Conservation (phyloP, 75 land plant genomes). For the Gnetum montanum region DNA sequence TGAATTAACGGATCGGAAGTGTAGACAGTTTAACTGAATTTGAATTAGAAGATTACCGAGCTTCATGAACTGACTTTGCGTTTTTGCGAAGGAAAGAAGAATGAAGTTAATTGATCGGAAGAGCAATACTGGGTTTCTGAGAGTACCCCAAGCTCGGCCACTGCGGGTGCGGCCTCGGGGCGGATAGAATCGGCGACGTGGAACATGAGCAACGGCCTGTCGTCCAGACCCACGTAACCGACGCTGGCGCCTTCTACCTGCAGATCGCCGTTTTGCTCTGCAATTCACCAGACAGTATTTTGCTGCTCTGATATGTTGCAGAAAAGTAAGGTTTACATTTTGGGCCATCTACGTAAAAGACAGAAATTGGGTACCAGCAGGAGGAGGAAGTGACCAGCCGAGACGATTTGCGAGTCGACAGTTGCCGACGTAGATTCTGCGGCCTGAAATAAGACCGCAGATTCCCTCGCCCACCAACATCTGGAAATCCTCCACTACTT, state of each 20-base stretch:
- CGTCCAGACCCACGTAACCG: slow-evolving; percentile 45
- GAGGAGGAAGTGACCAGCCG: too few relatives aligned
- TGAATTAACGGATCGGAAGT: too few relatives aligned
- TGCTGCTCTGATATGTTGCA: slow-evolving; percentile 5
- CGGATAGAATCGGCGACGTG: slow-evolving; percentile 65
- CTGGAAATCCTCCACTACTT: slow-evolving; percentile 51
- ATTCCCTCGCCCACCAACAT: slow-evolving; percentile 83
- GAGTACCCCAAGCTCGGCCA: slow-evolving; percentile 37
- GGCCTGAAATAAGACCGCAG: slow-evolving; percentile 53
- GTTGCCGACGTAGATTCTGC: slow-evolving; percentile 60
- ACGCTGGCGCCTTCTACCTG: slow-evolving; percentile 46
- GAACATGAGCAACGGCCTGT: slow-evolving; percentile 23
- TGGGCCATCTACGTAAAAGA: neutral
- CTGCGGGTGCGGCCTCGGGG: slow-evolving; percentile 51
- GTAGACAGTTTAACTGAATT: too few relatives aligned
- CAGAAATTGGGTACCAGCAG: neutral
- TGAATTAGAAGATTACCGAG: too few relatives aligned
- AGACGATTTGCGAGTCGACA: slow-evolving; percentile 50
- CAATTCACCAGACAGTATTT: slow-evolving; percentile 5
- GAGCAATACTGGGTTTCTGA: too few relatives aligned
- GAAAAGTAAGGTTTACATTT: too few relatives aligned
- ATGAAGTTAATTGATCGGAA: too few relatives aligned
- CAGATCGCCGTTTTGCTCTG: slow-evolving; percentile 6
- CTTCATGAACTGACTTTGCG: too few relatives aligned
- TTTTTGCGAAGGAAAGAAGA: too few relatives aligned